Evolutionary conservation across 2,329 filamentous ascomycete genomes (phyloP).

Genomic region (Colletotrichum destructivum): DNA sequence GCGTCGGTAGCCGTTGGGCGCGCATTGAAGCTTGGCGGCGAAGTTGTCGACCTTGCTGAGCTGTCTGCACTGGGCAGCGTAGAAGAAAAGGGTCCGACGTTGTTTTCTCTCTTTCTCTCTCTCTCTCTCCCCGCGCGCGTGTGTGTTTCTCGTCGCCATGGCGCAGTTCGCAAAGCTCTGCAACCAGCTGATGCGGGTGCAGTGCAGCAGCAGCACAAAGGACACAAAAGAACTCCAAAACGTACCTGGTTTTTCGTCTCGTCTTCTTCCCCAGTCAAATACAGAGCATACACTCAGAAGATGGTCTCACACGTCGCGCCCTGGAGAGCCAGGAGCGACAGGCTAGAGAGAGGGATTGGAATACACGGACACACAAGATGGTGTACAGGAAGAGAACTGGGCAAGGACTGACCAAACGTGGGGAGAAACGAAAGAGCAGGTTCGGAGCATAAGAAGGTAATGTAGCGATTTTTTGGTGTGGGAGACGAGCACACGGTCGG

Average conservation of each 20-base stretch:
- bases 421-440: conserved; percentile 30
- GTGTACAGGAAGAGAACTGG: conserved; percentile 53
- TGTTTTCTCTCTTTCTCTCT: not conserved
- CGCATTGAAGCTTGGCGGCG: conserved; percentile 17
- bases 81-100: not conserved
- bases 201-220: not conserved
- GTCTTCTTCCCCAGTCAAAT: conserved; percentile 18
- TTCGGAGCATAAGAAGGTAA: conserved; percentile 40
- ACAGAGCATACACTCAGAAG: conserved; percentile 39
- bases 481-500: conserved; percentile 36
- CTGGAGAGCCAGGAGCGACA: conserved; percentile 64
- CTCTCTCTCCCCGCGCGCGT: not conserved
- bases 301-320: conserved; percentile 57
- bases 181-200: conserved; percentile 11
- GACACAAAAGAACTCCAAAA: conserved; percentile 15
- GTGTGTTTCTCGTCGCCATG: conserved; percentile 26
- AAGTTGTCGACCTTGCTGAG: not conserved
- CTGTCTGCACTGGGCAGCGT: not conserved
- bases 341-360: conserved; percentile 50
- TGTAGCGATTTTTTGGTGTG: conserved; percentile 40
- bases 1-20: conserved; percentile 26
- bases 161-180: conserved; percentile 22
- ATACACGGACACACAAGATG: conserved; percentile 47
- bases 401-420: conserved; percentile 38
- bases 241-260: conserved; percentile 27